Percentiles rank a stretch among this genome's conserved stretches.
Evolutionary conservation across 495 filamentous ascomycete genomes (phyloP).

Genomic region (Trichoderma orchidacearum): DNA sequence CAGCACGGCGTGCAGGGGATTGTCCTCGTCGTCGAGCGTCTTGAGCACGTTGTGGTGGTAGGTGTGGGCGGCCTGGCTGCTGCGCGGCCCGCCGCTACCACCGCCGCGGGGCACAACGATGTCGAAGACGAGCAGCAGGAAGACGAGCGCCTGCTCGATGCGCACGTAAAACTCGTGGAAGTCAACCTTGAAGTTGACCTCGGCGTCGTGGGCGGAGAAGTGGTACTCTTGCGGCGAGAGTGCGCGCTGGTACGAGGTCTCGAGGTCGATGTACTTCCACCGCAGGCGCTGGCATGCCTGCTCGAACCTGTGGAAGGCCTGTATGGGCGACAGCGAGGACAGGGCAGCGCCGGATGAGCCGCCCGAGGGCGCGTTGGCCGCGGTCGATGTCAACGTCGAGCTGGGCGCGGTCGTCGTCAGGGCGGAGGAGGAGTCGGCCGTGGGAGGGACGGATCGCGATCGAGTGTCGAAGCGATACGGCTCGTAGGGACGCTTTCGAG

Average conservation of each 20-base stretch:
- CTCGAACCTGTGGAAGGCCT: neutral
- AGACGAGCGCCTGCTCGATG: slow-evolving; percentile 49
- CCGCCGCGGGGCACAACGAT: slow-evolving; percentile 24
- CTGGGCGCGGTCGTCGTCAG: neutral
- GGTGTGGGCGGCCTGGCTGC: slow-evolving; percentile 19
- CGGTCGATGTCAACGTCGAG: neutral
- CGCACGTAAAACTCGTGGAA: slow-evolving; percentile 59
- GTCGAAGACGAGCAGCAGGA: slow-evolving; percentile 42
- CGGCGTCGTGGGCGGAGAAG: slow-evolving; percentile 14
- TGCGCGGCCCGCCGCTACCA: slow-evolving; percentile 2
- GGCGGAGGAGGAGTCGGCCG: neutral
- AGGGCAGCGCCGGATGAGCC: neutral
- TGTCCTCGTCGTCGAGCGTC: slow-evolving; percentile 31
- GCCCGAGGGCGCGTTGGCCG: too few species aligned
- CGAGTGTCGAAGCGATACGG: neutral
- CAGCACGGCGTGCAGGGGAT: slow-evolving; percentile 37
- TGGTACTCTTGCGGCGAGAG: slow-evolving; percentile 14
- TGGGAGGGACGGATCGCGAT: neutral
- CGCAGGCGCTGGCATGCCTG: slow-evolving; percentile 26
- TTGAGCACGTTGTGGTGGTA: slow-evolving; percentile 54
- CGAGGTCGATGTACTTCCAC: slow-evolving; percentile 48
- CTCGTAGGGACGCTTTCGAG: neutral
- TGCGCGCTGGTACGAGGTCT: slow-evolving; percentile 34
- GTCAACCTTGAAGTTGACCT: slow-evolving; percentile 58
- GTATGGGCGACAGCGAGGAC: neutral